A percentile compares a stretch with the other conserved stretches of the same genome.
phyloP scores from a whole-genome alignment of 2,329 filamentous ascomycete species.

The Ophiostoma pallidulum region DNA sequence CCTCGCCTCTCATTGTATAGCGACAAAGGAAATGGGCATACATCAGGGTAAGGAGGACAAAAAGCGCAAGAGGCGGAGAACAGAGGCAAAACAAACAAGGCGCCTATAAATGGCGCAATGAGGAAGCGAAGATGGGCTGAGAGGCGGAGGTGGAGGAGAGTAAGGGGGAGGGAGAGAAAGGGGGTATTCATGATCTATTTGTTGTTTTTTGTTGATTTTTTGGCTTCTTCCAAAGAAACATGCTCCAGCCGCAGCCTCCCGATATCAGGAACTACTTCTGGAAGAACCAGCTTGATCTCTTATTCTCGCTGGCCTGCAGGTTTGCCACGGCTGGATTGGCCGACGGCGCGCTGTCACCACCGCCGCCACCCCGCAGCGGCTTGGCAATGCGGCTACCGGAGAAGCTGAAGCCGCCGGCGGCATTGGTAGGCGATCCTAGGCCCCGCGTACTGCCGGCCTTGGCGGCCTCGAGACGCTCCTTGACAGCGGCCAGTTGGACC shows the following conservation, averaged over 20 bases:
- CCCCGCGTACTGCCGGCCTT: constrained; percentile 86
- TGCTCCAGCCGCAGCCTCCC: too few relatives aligned
- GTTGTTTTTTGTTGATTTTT: too few relatives aligned
- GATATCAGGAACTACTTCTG: constrained; percentile 18
- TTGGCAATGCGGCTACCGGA: constrained; percentile 60
- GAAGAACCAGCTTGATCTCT: constrained; percentile 48
- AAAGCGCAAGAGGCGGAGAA: too few relatives aligned
- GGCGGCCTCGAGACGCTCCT: constrained; percentile 91
- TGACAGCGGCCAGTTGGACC: constrained; percentile 90
- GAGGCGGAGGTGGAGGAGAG: neutral
- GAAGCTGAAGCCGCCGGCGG: constrained; percentile 62
- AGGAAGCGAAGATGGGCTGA: too few relatives aligned
- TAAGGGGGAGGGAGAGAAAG: too few relatives aligned
- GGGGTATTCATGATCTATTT: too few relatives aligned
- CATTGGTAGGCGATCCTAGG: constrained; percentile 51
- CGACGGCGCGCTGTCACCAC: constrained; percentile 33
- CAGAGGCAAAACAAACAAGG: too few relatives aligned
- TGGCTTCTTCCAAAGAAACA: too few relatives aligned
- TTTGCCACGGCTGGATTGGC: constrained; percentile 47
- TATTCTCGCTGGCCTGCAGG: constrained; percentile 54
- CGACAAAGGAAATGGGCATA: constrained; percentile 7
- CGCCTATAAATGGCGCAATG: too few relatives aligned
- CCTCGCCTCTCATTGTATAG: constrained; percentile 1
- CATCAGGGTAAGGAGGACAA: too few relatives aligned
- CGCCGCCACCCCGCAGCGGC: constrained; percentile 56